Conservation (phyloP, 306 rosid species). For the Vigna radiata region DNA sequence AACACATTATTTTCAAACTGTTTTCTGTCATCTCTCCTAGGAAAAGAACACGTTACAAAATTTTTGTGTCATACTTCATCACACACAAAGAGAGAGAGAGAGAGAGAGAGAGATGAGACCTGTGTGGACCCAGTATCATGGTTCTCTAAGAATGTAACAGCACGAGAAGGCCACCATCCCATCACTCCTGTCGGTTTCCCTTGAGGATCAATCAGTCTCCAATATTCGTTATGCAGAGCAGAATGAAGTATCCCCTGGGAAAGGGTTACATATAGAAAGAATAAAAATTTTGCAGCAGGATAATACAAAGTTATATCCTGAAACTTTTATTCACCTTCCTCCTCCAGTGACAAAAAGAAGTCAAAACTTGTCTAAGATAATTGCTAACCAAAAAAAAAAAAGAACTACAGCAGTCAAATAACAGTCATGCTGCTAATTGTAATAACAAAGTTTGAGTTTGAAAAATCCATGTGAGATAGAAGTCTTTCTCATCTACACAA, state of each 20-base stretch:
- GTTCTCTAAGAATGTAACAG: constrained; percentile 86
- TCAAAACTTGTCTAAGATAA: constrained; percentile 26
- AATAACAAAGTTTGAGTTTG: neutral
- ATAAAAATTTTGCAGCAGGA: neutral
- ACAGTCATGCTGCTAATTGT: neutral
- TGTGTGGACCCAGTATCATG: constrained; percentile 93
- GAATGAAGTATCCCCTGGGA: constrained; percentile 79
- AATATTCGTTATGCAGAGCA: constrained; percentile 73
- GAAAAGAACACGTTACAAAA: neutral
- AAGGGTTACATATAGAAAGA: constrained; percentile 22
- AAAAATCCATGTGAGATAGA: neutral
- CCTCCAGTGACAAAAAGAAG: constrained; percentile 18
- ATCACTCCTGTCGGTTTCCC: constrained; percentile 86
- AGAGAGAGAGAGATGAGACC: constrained; percentile 51
- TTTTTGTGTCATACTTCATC: constrained; percentile 22
- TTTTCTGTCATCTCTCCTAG: neutral
- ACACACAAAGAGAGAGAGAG: neutral
- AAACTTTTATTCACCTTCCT: neutral
- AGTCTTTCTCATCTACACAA: constrained; percentile 6
- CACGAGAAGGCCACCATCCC: constrained; percentile 96
- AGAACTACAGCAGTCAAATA: constrained; percentile 10
- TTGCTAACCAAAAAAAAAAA: neutral
- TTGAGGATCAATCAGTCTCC: constrained; percentile 81
- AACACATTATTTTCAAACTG: neutral
- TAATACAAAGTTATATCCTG: constrained; percentile 7